Base-by-base conservation (phyloP, 1,139 yeast species). In the Hansenula sp. region DNA sequence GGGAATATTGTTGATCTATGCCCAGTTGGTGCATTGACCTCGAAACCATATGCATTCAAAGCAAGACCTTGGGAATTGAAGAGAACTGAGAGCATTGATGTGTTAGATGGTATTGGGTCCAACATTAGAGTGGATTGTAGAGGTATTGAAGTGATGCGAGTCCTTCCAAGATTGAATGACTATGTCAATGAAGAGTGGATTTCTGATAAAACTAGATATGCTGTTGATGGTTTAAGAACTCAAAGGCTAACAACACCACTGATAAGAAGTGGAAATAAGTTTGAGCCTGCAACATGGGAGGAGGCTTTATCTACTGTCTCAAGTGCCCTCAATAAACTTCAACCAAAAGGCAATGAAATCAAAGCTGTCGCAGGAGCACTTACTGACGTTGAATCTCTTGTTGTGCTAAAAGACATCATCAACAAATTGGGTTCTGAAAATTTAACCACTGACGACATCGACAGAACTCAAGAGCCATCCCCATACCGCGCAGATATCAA, bases 21-120 rank as follows among this genome's bases (percentile, higher is more conserved):
- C 71, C 96, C 96, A 32, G 96, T 88, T 51, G 96, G 96, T 59
- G 96, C 96, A 4, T 79, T 88, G 60, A 87, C 96, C 40, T 81
- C 90, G 29, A 88, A 88, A 67, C 96, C 96, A 36, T 87, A 88
- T 60, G 91, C 96, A 21, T 88, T 88, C 74, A 83, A 80, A 64
- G 95, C 96, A 17, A 81, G 96, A 67, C 96, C 96, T 36, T 88
- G 96, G 96, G 96, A 88, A 68, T 77, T 88, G 63, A 88, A 87
- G 73, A 81, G 88, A 74, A 86, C 95, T 42, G 96, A 88, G 67
- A 77, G 93, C 43, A 79, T 88, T 59, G 96, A 88, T 67, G 95
- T 88, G 27, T 69, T 82, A 71, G 96, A 88, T 65, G 96, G 84
- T 29, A 64, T 88, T 42, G 96, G 96, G 36, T 82, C 93, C 43